Evolutionary conservation across 1,284 basidiomycete genomes (phyloP), one percentile per base, ranked within the genome.

Genomic region (Leccinum subrobustum): DNA sequence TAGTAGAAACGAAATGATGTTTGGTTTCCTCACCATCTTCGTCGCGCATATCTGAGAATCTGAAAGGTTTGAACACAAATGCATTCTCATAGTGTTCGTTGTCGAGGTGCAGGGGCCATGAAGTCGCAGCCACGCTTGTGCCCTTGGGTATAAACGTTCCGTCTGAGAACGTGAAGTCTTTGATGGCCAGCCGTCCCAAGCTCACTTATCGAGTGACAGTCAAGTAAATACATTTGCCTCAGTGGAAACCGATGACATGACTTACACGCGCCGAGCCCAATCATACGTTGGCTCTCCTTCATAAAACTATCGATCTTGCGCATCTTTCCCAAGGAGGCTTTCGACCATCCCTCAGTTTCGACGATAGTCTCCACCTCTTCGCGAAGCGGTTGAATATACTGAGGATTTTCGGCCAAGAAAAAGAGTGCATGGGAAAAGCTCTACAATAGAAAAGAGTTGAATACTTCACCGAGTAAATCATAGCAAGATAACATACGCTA

Each of bases 401-500:
- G 48, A 50, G 48, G 48, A 6, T 50, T 25, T 50, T 27, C 48
- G 6, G 48, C 23, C 14, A 50, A 50, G 23, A 50, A 27, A 50
- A 50, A 27, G 14, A 50, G 48, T 50, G 48, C 48, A 9, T 25
- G 48, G 12, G 48, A 1, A 50, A 50, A 50, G 48, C 20, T 50
- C 48, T 50, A 50, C n/a, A 50, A n/a, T 25, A 11, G 23, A 23
- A 27, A 42, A 18, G 23, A 50, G 48, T 50, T 27, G 23, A n/a
- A 27, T 27, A 9, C 25, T 25, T 14, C 48, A 50, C 7, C 8
- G 23, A 54, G 7, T 20, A 23, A 31, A 16, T 11, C 9, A 25
- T 35, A 33, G 11, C 6, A 35, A 18, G 2, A 54, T 16, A 12
- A 57, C 57, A 39, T 25, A 66, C 64, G 23, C 33, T 62, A 0